A percentile compares a stretch with the other conserved stretches of the same genome.
These are phyloP conservation scores for Lecanosticta acicola DNA, from an alignment of 2,329 filamentous ascomycete species.

Conservation along the genomic window DNA sequence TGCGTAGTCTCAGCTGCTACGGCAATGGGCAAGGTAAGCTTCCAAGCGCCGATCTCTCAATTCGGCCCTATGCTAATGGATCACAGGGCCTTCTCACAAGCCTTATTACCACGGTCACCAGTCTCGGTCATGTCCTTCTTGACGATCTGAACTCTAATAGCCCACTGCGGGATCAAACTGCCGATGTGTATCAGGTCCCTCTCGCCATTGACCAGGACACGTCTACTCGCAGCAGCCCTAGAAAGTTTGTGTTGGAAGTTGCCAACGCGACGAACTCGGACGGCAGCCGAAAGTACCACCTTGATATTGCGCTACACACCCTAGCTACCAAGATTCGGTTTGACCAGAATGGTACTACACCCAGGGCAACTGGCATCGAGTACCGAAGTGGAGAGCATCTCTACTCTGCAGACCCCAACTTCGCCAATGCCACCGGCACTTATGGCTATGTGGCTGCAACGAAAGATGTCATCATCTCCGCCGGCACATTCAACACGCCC, in stretches of 20 bases:
- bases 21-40: constrained; percentile 49
- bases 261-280: constrained; percentile 46
- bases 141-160: constrained; percentile 42
- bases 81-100: constrained; percentile 18
- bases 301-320: constrained; percentile 55
- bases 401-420: constrained; percentile 37
- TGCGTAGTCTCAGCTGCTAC: constrained; percentile 49
- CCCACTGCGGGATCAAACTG: constrained; percentile 41
- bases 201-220: constrained; percentile 29
- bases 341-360: constrained; percentile 53
- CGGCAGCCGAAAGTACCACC: constrained; percentile 50
- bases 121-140: constrained; percentile 17
- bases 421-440: constrained; percentile 29
- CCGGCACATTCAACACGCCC: constrained; percentile 57
- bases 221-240: constrained; percentile 46
- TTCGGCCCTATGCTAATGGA: constrained; percentile 38
- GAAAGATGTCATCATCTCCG: constrained; percentile 44
- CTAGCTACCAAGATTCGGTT: constrained; percentile 62
- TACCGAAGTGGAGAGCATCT: constrained; percentile 38
- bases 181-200: constrained; percentile 55
- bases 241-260: constrained; percentile 51
- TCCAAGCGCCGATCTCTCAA: constrained; percentile 21
- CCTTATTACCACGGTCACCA: constrained; percentile 23
- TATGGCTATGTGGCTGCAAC: constrained; percentile 39
- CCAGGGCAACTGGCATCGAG: constrained; percentile 44